phyloP scores from a whole-genome alignment of 768 basidiomycete genomes.

The Termitomyces sp. region DNA sequence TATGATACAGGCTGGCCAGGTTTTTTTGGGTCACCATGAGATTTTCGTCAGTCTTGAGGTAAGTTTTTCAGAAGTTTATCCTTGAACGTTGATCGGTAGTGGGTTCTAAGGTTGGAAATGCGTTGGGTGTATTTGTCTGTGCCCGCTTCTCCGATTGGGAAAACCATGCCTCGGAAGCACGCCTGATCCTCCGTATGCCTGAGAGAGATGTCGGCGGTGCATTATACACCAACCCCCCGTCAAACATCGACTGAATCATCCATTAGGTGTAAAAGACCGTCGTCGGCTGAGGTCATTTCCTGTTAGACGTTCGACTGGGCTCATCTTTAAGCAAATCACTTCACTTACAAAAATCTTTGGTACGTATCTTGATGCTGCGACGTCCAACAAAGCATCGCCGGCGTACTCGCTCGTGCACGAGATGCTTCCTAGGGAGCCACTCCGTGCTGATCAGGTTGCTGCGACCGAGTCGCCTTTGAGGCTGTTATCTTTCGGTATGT shows the following conservation, averaged over 20 bases:
- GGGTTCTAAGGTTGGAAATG: constrained; percentile 21
- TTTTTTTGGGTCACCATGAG: constrained; percentile 2
- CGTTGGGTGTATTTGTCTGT: constrained; percentile 25
- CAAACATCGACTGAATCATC: background rate
- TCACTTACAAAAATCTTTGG: constrained; percentile 16
- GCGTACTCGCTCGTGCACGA: constrained; percentile 21
- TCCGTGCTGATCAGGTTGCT: constrained; percentile 20
- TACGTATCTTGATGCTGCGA: constrained; percentile 16
- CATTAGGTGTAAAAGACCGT: background rate
- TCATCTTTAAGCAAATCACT: constrained; percentile 8
- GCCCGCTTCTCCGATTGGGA: constrained; percentile 26
- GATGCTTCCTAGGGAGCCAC: constrained; percentile 17
- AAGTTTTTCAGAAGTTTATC: background rate
- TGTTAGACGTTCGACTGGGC: constrained; percentile 6
- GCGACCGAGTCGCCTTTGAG: constrained; percentile 18
- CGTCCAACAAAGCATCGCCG: constrained; percentile 12
- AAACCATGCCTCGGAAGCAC: constrained; percentile 21
- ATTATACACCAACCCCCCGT: background rate
- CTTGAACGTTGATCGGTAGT: background rate
- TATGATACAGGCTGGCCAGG: constrained; percentile 11
- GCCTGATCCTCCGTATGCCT: constrained; percentile 22
- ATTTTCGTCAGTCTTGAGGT: constrained; percentile 10
- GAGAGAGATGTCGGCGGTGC: constrained; percentile 15
- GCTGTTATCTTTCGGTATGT: constrained; percentile 25
- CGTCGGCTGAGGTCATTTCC: background rate